phyloP scores from a whole-genome alignment of 352 stramenopile genomes.

The Phytophthora citricola region DNA sequence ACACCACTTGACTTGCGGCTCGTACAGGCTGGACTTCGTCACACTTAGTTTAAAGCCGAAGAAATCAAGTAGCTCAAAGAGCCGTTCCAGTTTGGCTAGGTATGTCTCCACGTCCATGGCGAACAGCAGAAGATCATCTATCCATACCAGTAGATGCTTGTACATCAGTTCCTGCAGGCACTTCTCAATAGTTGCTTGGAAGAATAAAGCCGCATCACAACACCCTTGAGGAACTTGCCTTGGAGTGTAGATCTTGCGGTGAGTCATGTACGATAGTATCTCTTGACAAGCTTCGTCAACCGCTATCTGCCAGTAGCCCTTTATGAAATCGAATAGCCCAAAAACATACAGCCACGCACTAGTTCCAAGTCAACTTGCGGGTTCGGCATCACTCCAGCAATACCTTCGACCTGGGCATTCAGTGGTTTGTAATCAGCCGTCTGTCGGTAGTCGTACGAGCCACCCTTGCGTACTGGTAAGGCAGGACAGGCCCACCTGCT shows the following conservation, averaged over 20 bases:
- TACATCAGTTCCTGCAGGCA: conserved; percentile 17
- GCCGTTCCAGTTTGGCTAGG: conserved; percentile 22
- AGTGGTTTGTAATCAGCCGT: conserved; percentile 18
- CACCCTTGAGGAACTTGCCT: conserved; percentile 33
- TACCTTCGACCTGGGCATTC: conserved; percentile 12
- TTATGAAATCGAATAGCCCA: conserved; percentile 18
- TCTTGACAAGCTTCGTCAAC: conserved; percentile 20
- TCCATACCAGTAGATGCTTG: conserved; percentile 37
- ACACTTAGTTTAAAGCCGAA: conserved; percentile 37
- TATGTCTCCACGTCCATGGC: conserved; percentile 13
- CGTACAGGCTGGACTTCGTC: conserved; percentile 29
- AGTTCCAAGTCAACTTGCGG: conserved; percentile 13
- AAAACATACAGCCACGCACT: conserved; percentile 12
- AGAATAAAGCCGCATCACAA: conserved; percentile 25
- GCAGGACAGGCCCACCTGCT: conserved; percentile 17
- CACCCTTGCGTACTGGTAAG: no score
- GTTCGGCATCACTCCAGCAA: conserved; percentile 20
- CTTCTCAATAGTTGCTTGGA: conserved; percentile 29
- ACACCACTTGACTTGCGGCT: conserved; percentile 22
- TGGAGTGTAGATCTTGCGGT: conserved; percentile 31
- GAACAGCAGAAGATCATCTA: conserved; percentile 21
- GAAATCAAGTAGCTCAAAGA: conserved; percentile 25
- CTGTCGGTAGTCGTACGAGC: not conserved
- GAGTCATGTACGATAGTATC: conserved; percentile 36
- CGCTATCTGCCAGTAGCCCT: conserved; percentile 31